Evolutionary conservation across 192 early-diverging fungal species (phyloP), one percentile per base, ranked within the genome.

Genomic region (Kickxella alabastrina): DNA sequence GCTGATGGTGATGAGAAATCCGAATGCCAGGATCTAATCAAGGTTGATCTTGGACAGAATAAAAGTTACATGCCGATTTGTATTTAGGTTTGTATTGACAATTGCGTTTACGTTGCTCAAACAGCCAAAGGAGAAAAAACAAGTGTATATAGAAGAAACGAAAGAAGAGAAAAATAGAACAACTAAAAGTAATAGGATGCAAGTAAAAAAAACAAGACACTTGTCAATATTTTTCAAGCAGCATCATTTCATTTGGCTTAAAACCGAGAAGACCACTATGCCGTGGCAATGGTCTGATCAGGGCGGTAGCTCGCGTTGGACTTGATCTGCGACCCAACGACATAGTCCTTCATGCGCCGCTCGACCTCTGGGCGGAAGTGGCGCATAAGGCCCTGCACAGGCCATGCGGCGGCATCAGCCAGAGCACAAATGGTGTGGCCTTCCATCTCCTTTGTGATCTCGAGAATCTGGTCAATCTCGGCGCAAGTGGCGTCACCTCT

Each of bases 381-480:
- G 37, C 92, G 85, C 63, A 98, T 93, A 41, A 98, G 79, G 57
- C 92, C 92, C 75, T 91, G 86, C 26, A 98, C 91, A 9, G 96
- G 96, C 93, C 93, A 97, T 41, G 96, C 96, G 21, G 96, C 93
- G 27, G 96, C 96, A 76, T 98, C 96, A 45, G 93, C 96, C 76
- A 98, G 78, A 32, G 96, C 96, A 65, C 96, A 99, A 65, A 99
- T 99, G n/a, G 96, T 99, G 67, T 97, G 96, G 22, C 96, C 96
- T 72, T 99, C 96, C 78, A 99, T 99, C 78, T 97, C 88, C 68
- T 93, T 84, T 25, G 90, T 85, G 36, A 99, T 77, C 77, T 97
- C 94, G 59, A 89, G 82, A 35, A 99, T 92, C 84, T 90, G 88
- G 68, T 99, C 96, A 69, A 99, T 95, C 67, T 99, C 96, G 22